Evolutionary conservation across 2,329 filamentous ascomycete genomes (phyloP), one percentile per base, ranked within the genome.

Genomic region (Pleoardoris graminearum): DNA sequence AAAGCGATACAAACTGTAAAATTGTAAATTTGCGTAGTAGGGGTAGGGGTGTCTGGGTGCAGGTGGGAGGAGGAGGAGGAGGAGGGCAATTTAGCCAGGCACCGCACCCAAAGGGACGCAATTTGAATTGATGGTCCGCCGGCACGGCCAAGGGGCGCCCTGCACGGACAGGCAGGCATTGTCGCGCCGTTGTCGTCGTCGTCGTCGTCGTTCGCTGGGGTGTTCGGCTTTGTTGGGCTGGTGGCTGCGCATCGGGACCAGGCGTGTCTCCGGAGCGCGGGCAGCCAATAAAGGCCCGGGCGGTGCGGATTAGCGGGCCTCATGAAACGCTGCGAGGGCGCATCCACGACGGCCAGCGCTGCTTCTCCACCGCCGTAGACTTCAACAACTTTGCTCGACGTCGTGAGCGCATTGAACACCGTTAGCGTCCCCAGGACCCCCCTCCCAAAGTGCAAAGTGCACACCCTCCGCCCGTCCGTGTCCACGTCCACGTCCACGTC

Each of bases 401-500:
- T n/a, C n/a, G n/a, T n/a, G n/a, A n/a, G n/a, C n/a, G n/a, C n/a
- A n/a, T n/a, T n/a, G n/a, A n/a, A 19, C 21, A 35, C 50, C 32
- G 25, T 25, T 22, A 30, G 16, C 41, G 46, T 21, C 53, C 50
- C 35, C 36, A 30, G 30, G 32, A 35, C 43, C n/a, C 23, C 14
- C 30, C 19, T 19, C 12, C 37, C 23, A 22, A 21, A 21, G 21
- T 12, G 37, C 6, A 21, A 14, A 41, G 11, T 41, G 37, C 21
- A 19, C 37, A 14, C 30, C 30, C 11, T 12, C 27, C 27, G 30
- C 30, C 30, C n/a, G 27, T 35, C 27, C 11, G 41, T 44, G 27
- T 23, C 41, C 32, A 46, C 51, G 42, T 17, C 45, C 8, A 38
- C 37, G 21, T 21, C 46, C 39, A 32, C 30, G 46, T 36, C 51